Evolutionary conservation across 805 yeast species (phyloP), one percentile per base, ranked within the genome.

Genomic region (Maudiozyma turicensis): DNA sequence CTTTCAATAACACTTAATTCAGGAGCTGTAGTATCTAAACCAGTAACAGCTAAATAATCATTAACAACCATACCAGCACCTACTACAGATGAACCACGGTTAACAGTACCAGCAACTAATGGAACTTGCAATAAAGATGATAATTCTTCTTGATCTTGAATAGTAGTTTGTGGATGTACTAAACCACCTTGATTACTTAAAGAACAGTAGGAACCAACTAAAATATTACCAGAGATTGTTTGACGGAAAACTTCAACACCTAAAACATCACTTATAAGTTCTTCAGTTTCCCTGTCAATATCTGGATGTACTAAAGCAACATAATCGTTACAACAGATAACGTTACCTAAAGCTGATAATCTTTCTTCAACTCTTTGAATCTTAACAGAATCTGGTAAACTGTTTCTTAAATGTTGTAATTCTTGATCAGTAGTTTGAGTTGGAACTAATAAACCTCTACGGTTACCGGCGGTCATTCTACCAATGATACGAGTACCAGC

Each of bases 191-290:
- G 96, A 72, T 93, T 93, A 42, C 96, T 85, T 58, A 93, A 76
- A 28, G 96, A 72, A 71, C 98, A 91, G 72, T 93, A 93, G 6
- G 96, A 86, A 50, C 99, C 99, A 48, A 93, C 99, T 53, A 93
- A 77, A 50, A 93, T 97, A 70, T 93, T 91, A 58, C 97, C 97
- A 11, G 99, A 97, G 60, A 93, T 90, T 44, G 99, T 93, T 72
- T 93, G 99, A 74, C 98, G 84, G 78, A 93, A 93, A 43, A 93
- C 99, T 72, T 93, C 99, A 48, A 93, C 99, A 52, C 99, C 99
- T 51, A 93, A 77, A 13, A 90, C 96, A 69, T 93, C 99, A 43
- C 98, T 95, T 65, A 93, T 93, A 59, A 93, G 74, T 73, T 93
- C 99, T 73, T 93, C 99, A 47, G 99, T 93, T 72, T 93, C 99